Percentiles rank a stretch among this genome's conserved stretches.
Conservation (phyloP, 1,284 basidiomycete species). For the Phylloboletellus chloephorus region DNA sequence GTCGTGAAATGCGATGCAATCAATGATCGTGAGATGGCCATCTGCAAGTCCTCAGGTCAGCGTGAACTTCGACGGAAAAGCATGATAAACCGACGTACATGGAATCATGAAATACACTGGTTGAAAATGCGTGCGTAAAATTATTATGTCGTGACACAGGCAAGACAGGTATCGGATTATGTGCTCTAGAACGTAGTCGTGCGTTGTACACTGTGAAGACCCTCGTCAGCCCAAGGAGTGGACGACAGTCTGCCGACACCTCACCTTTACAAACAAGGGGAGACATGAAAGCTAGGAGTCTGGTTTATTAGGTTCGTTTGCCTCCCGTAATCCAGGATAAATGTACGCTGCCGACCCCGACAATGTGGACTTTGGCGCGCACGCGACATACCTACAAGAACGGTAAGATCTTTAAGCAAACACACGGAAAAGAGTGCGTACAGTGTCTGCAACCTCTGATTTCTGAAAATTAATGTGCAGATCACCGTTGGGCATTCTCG, state of each 20-base stretch:
- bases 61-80: neutral
- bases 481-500: constrained; percentile 66
- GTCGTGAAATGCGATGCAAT: constrained; percentile 21
- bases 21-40: constrained; percentile 28
- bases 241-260: neutral
- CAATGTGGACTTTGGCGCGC: constrained; percentile 64
- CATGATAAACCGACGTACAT: constrained; percentile 14
- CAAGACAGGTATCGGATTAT: constrained; percentile 26
- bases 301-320: constrained; percentile 35
- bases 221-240: constrained; percentile 4
- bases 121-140: constrained; percentile 19
- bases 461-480: constrained; percentile 65
- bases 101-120: constrained; percentile 28
- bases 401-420: constrained; percentile 3
- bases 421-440: constrained; percentile 31
- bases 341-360: constrained; percentile 68
- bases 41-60: constrained; percentile 18
- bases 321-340: constrained; percentile 69
- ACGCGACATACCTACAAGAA: constrained; percentile 61
- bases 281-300: constrained; percentile 1
- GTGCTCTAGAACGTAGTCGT: constrained; percentile 24
- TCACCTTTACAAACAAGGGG: constrained; percentile 26
- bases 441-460: constrained; percentile 72
- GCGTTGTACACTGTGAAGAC: constrained; percentile 26
- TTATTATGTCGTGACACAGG: constrained; percentile 27